phyloP scores from a whole-genome alignment of 306 rosid species.

The Cucurbita argyrosperma region DNA sequence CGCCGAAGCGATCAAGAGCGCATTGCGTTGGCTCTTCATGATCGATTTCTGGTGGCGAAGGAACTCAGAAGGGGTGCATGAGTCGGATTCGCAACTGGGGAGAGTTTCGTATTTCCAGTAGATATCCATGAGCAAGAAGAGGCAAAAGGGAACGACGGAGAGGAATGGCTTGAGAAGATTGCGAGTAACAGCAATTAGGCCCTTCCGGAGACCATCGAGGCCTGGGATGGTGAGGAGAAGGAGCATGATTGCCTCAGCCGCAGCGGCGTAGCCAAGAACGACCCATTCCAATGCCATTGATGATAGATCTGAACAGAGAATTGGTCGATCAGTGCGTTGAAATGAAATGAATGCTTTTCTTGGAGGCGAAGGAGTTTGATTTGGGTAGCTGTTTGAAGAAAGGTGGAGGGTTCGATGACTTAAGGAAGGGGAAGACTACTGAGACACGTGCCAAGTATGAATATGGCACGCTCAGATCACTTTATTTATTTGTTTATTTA shows the following conservation, averaged over 20 bases:
- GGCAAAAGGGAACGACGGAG: constrained; percentile 80
- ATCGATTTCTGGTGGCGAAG: constrained; percentile 95
- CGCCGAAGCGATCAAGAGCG: constrained; percentile 78
- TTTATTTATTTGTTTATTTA: too few species aligned
- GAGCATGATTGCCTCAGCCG: constrained; percentile 90
- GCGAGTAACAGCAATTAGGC: constrained; percentile 69
- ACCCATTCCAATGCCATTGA: constrained; percentile 95
- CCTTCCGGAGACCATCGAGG: constrained; percentile 75
- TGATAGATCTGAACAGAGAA: background rate
- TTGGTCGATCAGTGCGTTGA: background rate
- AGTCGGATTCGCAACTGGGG: constrained; percentile 56
- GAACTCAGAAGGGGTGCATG: constrained; percentile 67
- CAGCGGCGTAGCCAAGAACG: constrained; percentile 89
- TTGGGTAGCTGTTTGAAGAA: background rate
- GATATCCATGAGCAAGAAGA: constrained; percentile 81
- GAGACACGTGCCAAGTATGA: background rate
- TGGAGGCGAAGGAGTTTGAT: background rate
- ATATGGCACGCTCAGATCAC: background rate
- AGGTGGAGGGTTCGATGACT: background rate
- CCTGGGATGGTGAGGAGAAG: constrained; percentile 85
- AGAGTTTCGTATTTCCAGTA: constrained; percentile 91
- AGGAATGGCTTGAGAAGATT: constrained; percentile 92
- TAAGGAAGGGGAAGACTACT: background rate
- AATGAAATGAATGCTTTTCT: background rate
- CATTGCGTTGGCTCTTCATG: constrained; percentile 98